Percentiles rank a stretch among this genome's conserved stretches.
Evolutionary conservation across 1,139 yeast species (phyloP).

Genomic region (Debaryomycetaceae sp.): DNA sequence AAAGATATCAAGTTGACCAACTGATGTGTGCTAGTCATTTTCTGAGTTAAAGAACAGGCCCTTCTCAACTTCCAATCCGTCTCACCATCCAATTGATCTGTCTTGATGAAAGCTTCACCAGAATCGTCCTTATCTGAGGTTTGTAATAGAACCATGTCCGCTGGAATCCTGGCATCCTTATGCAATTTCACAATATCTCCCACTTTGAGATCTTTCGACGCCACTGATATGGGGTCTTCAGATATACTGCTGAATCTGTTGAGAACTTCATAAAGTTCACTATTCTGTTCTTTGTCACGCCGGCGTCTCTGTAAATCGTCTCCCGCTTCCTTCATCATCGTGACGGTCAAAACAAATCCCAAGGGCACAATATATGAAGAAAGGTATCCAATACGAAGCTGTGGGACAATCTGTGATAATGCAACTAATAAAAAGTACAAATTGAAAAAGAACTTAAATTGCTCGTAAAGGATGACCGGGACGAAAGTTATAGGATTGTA

Average conservation of each 20-base stretch:
- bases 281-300: constrained; percentile 85
- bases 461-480: constrained; percentile 88
- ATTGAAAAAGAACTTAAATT: constrained; percentile 95
- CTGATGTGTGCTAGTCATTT: constrained; percentile 34
- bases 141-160: constrained; percentile 82
- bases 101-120: constrained; percentile 91
- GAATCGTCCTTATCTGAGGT: constrained; percentile 64
- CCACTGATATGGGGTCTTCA: constrained; percentile 36
- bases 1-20: constrained; percentile 45
- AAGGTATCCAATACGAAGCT: constrained; percentile 85
- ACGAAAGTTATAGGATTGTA: constrained; percentile 85
- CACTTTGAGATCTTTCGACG: constrained; percentile 68
- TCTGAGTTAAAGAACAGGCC: constrained; percentile 73
- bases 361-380: constrained; percentile 92
- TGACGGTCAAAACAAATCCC: constrained; percentile 85
- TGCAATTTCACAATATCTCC: constrained; percentile 84
- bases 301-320: constrained; percentile 90
- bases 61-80: constrained; percentile 96
- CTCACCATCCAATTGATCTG: constrained; percentile 98
- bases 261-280: constrained; percentile 74
- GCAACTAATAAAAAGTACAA: constrained; percentile 90
- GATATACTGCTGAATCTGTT: constrained; percentile 28
- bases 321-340: constrained; percentile 93
- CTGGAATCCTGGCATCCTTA: constrained; percentile 86
- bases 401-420: constrained; percentile 89